These are phyloP conservation scores for Ascochyta rabiei DNA, from an alignment of 2,329 filamentous ascomycete genomes.

Conservation along the genomic window DNA sequence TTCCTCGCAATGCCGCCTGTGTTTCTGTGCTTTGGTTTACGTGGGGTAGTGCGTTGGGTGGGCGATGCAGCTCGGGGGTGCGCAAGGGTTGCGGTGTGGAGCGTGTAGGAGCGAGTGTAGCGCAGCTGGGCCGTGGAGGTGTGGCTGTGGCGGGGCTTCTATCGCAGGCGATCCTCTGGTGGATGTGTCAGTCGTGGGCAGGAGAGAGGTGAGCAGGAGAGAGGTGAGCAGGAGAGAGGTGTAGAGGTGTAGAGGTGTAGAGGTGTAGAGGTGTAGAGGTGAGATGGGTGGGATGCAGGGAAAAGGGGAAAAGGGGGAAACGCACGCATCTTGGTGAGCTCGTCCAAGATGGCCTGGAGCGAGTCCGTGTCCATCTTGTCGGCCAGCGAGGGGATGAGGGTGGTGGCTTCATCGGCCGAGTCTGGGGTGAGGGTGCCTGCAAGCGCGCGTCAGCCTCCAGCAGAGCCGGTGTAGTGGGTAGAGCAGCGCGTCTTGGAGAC, in stretches of 20 bases:
- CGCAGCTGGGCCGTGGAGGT: not conserved
- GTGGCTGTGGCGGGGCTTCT: not conserved
- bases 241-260: no score
- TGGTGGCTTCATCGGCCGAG: constrained; percentile 93
- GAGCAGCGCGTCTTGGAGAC: no score
- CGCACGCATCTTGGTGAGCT: constrained; percentile 79
- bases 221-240: no score
- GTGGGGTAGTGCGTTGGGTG: not conserved
- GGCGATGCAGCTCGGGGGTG: not conserved
- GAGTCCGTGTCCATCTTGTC: constrained; percentile 92
- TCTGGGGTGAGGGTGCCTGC: constrained; percentile 90
- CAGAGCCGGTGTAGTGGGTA: no score
- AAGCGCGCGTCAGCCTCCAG: no score
- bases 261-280: no score
- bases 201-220: not conserved
- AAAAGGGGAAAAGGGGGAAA: no score
- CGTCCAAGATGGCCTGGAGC: constrained; percentile 83
- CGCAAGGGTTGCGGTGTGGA: not conserved
- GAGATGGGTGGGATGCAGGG: no score
- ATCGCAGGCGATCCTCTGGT: constrained; percentile 17
- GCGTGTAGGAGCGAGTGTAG: not conserved
- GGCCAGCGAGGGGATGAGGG: constrained; percentile 84
- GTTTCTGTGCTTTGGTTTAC: not conserved
- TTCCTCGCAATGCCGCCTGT: no score
- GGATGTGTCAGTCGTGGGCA: not conserved